Conservation (phyloP, 202 grass and related monocot species). For the Musa balbisiana region DNA sequence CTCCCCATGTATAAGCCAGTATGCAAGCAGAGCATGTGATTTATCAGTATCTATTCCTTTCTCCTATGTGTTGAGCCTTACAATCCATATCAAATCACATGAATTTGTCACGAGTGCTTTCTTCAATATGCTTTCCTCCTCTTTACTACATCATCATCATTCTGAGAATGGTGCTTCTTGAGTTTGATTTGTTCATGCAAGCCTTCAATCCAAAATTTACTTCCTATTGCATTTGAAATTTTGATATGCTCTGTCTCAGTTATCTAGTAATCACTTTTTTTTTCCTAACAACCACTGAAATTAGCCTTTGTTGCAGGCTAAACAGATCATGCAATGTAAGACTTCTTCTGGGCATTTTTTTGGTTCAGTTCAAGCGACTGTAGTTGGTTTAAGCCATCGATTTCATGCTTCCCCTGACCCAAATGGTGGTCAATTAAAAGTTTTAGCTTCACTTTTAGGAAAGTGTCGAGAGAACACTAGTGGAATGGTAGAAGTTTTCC, state of each 20-base stretch:
- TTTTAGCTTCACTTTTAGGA: slow-evolving; percentile 56
- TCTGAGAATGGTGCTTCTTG: neutral
- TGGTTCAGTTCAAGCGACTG: slow-evolving; percentile 71
- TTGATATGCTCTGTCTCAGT: neutral
- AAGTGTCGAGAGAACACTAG: slow-evolving; percentile 50
- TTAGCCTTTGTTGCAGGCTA: slow-evolving; percentile 34
- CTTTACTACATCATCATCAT: neutral
- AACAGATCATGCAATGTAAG: slow-evolving; percentile 40
- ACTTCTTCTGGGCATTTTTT: slow-evolving; percentile 29
- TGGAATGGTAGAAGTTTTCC: slow-evolving; percentile 66
- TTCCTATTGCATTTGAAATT: neutral
- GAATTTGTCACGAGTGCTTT: too few species aligned
- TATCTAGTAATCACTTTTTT: neutral
- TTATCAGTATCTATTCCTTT: too few species aligned
- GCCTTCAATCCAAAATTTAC: neutral
- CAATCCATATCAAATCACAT: too few species aligned
- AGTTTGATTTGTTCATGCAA: neutral
- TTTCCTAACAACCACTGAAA: neutral
- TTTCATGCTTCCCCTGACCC: slow-evolving; percentile 53
- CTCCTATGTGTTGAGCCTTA: too few species aligned
- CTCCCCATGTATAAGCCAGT: neutral
- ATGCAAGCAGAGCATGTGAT: neutral
- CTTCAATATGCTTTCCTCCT: too few species aligned
- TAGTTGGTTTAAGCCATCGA: slow-evolving; percentile 78
- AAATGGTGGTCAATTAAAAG: slow-evolving; percentile 48